Conservation (phyloP, 768 basidiomycete species). For the Podaxis carcinomalis region DNA sequence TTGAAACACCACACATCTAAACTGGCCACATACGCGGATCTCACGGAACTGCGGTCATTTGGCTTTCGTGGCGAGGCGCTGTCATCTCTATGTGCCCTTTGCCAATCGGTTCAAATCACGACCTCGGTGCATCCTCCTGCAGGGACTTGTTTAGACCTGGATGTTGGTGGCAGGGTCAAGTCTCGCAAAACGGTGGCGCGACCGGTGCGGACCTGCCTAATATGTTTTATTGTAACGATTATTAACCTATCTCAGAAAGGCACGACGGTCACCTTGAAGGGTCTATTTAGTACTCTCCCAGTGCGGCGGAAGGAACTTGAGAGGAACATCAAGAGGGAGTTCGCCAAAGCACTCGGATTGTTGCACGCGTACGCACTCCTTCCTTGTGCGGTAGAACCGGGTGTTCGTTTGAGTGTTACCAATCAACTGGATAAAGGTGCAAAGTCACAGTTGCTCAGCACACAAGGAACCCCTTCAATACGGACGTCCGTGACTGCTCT, state of each 20-base stretch:
- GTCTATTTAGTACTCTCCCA: slow-evolving; percentile 77
- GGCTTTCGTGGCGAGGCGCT: slow-evolving; percentile 97
- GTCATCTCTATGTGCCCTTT: slow-evolving; percentile 86
- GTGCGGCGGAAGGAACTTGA: slow-evolving; percentile 92
- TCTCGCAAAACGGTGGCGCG: slow-evolving; percentile 65
- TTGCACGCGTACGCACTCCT: slow-evolving; percentile 88
- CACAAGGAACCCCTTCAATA: slow-evolving; percentile 60
- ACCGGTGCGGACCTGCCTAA: slow-evolving; percentile 42
- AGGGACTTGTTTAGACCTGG: slow-evolving; percentile 76
- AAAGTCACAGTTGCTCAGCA: slow-evolving; percentile 68
- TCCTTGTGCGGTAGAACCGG: slow-evolving; percentile 71
- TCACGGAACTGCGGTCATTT: slow-evolving; percentile 72
- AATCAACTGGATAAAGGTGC: slow-evolving; percentile 75
- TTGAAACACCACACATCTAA: slow-evolving; percentile 96
- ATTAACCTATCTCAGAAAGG: slow-evolving; percentile 56
- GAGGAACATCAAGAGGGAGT: slow-evolving; percentile 85
- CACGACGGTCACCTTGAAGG: slow-evolving; percentile 71
- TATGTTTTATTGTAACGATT: background rate
- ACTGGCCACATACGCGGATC: slow-evolving; percentile 68
- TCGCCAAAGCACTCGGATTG: slow-evolving; percentile 76
- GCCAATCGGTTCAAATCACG: slow-evolving; percentile 61
- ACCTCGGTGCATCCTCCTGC: slow-evolving; percentile 79
- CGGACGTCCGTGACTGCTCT: slow-evolving; percentile 65
- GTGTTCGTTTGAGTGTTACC: slow-evolving; percentile 69
- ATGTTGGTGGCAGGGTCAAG: slow-evolving; percentile 55